phyloP scores from a whole-genome alignment of 768 basidiomycete species.

The Leucosporidium creatinivorum region DNA sequence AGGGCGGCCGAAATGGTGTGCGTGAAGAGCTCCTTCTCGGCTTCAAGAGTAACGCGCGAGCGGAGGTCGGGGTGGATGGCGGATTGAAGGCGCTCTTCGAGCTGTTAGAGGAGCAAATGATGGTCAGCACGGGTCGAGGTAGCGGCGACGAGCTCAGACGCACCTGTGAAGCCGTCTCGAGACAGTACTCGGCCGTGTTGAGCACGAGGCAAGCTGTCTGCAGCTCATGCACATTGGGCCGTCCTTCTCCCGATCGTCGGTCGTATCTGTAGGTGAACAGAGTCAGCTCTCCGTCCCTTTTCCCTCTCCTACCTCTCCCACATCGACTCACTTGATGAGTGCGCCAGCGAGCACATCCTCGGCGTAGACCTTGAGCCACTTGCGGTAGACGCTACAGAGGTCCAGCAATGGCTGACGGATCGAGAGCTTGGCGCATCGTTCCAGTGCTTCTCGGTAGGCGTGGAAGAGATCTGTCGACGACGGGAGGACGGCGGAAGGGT shows the following conservation, averaged over 20 bases:
- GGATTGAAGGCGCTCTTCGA: conserved; percentile 84
- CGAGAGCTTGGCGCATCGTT: conserved; percentile 85
- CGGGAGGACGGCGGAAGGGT: conserved; percentile 59
- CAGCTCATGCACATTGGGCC: conserved; percentile 67
- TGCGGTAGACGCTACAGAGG: conserved; percentile 71
- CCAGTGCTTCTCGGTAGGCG: conserved; percentile 89
- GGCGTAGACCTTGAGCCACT: conserved; percentile 93
- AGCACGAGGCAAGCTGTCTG: conserved; percentile 79
- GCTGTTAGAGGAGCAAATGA: conserved; percentile 46
- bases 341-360: conserved; percentile 78
- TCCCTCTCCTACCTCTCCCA: too few relatives aligned
- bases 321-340: conserved; percentile 57
- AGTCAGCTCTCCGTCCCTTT: not conserved
- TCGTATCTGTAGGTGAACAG: conserved; percentile 13
- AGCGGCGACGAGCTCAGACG: conserved; percentile 15
- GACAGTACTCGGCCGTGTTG: conserved; percentile 97
- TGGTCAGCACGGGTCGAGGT: not conserved
- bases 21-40: conserved; percentile 81
- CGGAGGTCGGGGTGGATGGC: conserved; percentile 69
- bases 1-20: conserved; percentile 81
- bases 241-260: conserved; percentile 69
- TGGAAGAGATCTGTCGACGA: conserved; percentile 96
- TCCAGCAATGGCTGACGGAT: conserved; percentile 77
- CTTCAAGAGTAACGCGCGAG: conserved; percentile 71
- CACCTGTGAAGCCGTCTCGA: conserved; percentile 80